Evolutionary conservation across 805 yeast genomes (phyloP).

Genomic region (Crinitomyces ghanaensis): DNA sequence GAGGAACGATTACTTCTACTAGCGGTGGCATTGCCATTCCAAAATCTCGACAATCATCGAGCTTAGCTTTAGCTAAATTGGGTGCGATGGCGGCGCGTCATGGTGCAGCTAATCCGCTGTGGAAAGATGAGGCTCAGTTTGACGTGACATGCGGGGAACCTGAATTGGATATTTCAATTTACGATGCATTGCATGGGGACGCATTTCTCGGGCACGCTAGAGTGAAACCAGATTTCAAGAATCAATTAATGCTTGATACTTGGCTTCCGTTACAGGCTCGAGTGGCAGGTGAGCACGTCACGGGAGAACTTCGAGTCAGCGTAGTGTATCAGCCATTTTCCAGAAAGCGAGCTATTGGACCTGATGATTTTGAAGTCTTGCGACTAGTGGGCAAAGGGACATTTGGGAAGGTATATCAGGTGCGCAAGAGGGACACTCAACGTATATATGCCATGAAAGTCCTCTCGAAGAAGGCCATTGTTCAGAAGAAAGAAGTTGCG

Average conservation of each 20-base stretch:
- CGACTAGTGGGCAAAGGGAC: conserved; percentile 92
- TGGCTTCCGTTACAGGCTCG: conserved; percentile 74
- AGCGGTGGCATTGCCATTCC: conserved; percentile 29
- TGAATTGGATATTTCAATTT: conserved; percentile 80
- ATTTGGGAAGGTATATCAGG: conserved; percentile 96
- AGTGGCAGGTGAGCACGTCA: conserved; percentile 59
- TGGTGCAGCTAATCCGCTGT: conserved; percentile 50
- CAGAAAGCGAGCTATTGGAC: conserved; percentile 67
- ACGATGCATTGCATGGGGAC: conserved; percentile 75
- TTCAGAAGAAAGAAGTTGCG: conserved; percentile 93
- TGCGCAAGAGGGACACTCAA: conserved; percentile 76
- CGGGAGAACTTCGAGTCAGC: conserved; percentile 67
- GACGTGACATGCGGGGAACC: conserved; percentile 71
- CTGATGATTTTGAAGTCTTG: conserved; percentile 87
- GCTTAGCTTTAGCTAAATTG: conserved; percentile 11
- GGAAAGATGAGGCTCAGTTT: conserved; percentile 89
- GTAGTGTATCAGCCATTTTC: conserved; percentile 60
- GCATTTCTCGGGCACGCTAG: conserved; percentile 78
- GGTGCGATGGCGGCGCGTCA: conserved; percentile 3
- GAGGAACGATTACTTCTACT: conserved; percentile 27
- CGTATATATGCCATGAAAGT: conserved; percentile 97
- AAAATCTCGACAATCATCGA: conserved; percentile 12
- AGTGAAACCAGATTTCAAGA: conserved; percentile 44
- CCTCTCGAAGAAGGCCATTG: conserved; percentile 85
- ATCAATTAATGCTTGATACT: conserved; percentile 33